Evolutionary conservation across 2,329 filamentous ascomycete species (phyloP).

Genomic region (Trichoderma sp.): DNA sequence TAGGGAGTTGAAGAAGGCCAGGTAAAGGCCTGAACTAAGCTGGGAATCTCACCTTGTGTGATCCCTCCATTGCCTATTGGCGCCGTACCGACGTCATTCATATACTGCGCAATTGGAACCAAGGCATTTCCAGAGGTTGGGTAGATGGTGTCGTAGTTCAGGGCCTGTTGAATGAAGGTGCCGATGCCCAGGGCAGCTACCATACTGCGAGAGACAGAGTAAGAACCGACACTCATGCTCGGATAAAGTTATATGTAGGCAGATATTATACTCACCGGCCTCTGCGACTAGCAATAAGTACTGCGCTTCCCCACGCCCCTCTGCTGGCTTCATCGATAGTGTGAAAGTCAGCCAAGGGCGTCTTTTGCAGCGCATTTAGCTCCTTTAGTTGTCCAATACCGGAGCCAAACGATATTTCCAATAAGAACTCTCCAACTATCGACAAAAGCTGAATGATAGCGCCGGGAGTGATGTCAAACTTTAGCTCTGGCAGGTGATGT

Average conservation of each 20-base stretch:
- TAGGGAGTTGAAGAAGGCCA: background rate
- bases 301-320: background rate
- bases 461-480: background rate
- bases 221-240: background rate
- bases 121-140: background rate
- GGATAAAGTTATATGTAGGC: background rate
- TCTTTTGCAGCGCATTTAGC: background rate
- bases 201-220: background rate
- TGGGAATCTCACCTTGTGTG: background rate
- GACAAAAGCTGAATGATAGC: background rate
- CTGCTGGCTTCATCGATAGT: slow-evolving; percentile 1
- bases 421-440: background rate
- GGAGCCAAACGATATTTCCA: background rate
- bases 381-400: background rate
- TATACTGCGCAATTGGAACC: background rate
- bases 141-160: slow-evolving; percentile 5
- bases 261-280: background rate
- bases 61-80: background rate
- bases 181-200: slow-evolving; percentile 4
- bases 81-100: background rate
- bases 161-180: background rate
- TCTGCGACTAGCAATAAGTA: slow-evolving; percentile 4
- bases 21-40: background rate
- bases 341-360: background rate
- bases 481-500: background rate